Evolutionary conservation across 345 rosid genomes (phyloP).

Genomic region (Populus euphratica): DNA sequence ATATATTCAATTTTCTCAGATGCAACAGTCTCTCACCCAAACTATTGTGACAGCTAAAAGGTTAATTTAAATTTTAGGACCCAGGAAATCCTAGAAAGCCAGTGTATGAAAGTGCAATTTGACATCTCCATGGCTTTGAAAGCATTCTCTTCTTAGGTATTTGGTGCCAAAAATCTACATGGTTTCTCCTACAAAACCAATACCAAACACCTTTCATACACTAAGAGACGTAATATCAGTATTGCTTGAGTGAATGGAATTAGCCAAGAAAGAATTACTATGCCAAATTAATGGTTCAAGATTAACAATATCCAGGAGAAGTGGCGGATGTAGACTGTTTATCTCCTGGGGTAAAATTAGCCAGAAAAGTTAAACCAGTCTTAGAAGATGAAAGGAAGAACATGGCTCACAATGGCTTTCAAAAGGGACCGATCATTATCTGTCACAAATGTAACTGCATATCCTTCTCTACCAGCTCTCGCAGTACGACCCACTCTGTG

Average conservation of each 20-base stretch:
- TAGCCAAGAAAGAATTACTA: neutral
- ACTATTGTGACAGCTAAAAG: neutral
- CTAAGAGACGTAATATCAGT: neutral
- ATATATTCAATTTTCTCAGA: neutral
- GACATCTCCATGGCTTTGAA: neutral
- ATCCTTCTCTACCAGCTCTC: slow-evolving; percentile 98
- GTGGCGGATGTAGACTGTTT: neutral
- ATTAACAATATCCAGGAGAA: neutral
- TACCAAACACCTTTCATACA: neutral
- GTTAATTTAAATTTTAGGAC: neutral
- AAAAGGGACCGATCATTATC: slow-evolving; percentile 88
- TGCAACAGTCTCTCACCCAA: neutral
- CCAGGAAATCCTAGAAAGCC: neutral
- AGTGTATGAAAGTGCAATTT: neutral
- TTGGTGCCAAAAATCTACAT: neutral
- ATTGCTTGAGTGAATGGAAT: neutral
- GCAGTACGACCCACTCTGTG: slow-evolving; percentile 98
- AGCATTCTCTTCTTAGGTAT: neutral
- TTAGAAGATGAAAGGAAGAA: slow-evolving; percentile 1
- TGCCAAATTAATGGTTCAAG: neutral
- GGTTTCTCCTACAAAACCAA: neutral
- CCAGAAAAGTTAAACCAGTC: slow-evolving; percentile 4
- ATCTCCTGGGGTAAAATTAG: neutral
- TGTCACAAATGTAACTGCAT: slow-evolving; percentile 89
- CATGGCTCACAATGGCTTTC: slow-evolving; percentile 76